Conservation (phyloP, 805 yeast species). For the Candida qinlingensis region DNA sequence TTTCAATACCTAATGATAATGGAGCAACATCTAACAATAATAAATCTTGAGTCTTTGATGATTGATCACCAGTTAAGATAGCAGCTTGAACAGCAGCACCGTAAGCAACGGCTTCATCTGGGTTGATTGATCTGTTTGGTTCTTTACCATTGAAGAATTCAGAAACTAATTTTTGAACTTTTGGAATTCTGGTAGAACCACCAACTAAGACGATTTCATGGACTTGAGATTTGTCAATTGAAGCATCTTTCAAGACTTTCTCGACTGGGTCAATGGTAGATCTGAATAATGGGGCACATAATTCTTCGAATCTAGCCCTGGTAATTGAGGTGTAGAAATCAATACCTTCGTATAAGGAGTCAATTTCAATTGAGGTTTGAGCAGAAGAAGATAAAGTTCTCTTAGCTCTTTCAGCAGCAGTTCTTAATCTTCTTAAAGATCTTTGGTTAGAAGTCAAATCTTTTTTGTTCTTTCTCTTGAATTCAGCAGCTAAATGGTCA, state of each 20-base stretch:
- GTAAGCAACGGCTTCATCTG: slow-evolving; percentile 98
- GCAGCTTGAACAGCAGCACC: slow-evolving; percentile 99
- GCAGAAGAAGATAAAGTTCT: slow-evolving; percentile 95
- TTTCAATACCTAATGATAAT: slow-evolving; percentile 94
- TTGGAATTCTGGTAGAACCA: slow-evolving; percentile 98
- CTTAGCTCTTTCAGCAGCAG: slow-evolving; percentile 98
- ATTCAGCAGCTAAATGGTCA: slow-evolving; percentile 85
- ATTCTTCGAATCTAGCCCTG: slow-evolving; percentile 96
- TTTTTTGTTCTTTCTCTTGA: slow-evolving; percentile 96
- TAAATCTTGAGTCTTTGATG: slow-evolving; percentile 93
- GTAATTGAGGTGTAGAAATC: slow-evolving; percentile 95
- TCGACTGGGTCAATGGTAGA: slow-evolving; percentile 93
- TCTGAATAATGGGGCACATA: slow-evolving; percentile 91
- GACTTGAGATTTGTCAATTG: slow-evolving; percentile 83
- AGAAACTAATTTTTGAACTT: slow-evolving; percentile 89
- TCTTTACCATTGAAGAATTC: slow-evolving; percentile 97
- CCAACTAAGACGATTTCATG: slow-evolving; percentile 94
- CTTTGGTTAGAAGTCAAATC: slow-evolving; percentile 88
- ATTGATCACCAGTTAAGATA: slow-evolving; percentile 91
- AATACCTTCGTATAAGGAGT: slow-evolving; percentile 89
- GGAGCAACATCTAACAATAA: slow-evolving; percentile 96
- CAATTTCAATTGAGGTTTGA: slow-evolving; percentile 92
- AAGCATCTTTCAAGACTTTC: slow-evolving; percentile 87
- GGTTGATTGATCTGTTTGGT: slow-evolving; percentile 94
- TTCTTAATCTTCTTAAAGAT: slow-evolving; percentile 95